Conservation (phyloP, 75 land plant species). For the Picea glauca region DNA sequence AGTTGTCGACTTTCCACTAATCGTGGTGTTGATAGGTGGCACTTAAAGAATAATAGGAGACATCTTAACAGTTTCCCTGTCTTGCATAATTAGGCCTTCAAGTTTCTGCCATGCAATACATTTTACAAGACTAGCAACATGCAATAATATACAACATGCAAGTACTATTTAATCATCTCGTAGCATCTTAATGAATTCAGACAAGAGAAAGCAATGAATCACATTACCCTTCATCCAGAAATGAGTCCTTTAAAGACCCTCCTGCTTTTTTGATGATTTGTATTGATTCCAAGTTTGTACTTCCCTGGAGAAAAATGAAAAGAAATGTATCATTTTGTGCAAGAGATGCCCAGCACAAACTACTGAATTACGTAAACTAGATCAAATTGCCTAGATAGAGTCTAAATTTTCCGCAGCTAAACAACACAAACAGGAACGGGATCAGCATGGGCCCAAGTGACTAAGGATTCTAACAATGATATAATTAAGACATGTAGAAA, state of each 20-base stretch:
- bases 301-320: slow-evolving; percentile 53
- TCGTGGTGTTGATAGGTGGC: too few species aligned
- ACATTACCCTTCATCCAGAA: slow-evolving; percentile 90
- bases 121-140: neutral
- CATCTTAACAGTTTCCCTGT: too few species aligned
- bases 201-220: neutral
- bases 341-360: neutral
- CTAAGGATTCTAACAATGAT: neutral
- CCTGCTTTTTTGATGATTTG: slow-evolving; percentile 98
- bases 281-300: slow-evolving; percentile 89
- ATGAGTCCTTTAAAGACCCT: slow-evolving; percentile 91
- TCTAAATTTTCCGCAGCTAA: neutral
- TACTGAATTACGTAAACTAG: neutral
- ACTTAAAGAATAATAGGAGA: too few species aligned
- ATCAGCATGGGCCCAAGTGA: neutral
- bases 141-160: neutral
- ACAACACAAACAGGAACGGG: neutral
- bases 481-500: neutral
- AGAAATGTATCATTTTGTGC: neutral
- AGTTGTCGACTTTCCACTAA: too few species aligned
- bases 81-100: too few species aligned
- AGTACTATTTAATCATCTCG: neutral
- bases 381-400: neutral
- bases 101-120: neutral
- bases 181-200: neutral